Evolutionary conservation across 2,329 filamentous ascomycete genomes (phyloP).

Genomic region (Ceratocystis diversiconidia): DNA sequence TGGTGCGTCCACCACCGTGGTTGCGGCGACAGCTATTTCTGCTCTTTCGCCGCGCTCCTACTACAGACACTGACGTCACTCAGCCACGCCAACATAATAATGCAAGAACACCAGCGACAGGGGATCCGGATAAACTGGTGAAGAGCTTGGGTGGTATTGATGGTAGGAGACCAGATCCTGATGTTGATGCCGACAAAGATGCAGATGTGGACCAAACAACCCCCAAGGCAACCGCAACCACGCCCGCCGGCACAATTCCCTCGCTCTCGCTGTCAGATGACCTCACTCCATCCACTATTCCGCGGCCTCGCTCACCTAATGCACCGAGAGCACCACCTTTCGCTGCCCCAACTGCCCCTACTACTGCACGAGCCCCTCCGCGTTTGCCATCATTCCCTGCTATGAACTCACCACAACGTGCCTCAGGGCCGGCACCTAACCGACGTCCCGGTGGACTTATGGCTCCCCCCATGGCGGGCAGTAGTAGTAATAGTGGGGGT

Average conservation of each 20-base stretch:
- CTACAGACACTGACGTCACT: neutral
- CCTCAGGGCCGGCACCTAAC: conserved; percentile 26
- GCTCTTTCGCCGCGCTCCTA: conserved; percentile 8
- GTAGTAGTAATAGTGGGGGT: conserved; percentile 2
- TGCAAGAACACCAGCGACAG: too few relatives aligned
- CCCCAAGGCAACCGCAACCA: conserved; percentile 33
- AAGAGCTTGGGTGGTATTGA: too few relatives aligned
- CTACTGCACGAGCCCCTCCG: conserved; percentile 23
- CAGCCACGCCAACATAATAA: neutral
- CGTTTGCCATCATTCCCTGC: conserved; percentile 36
- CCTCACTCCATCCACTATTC: conserved; percentile 20
- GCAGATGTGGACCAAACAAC: conserved; percentile 33
- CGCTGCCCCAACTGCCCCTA: conserved; percentile 21
- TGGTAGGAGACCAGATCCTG: too few relatives aligned
- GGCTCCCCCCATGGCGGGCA: conserved; percentile 18
- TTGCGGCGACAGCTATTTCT: conserved; percentile 29
- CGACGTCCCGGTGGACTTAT: conserved; percentile 24
- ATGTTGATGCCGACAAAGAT: conserved; percentile 18
- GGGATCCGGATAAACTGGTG: too few relatives aligned
- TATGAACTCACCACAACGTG: conserved; percentile 38
- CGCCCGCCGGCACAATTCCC: conserved; percentile 27
- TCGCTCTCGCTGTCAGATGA: conserved; percentile 32
- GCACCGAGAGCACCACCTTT: conserved; percentile 8
- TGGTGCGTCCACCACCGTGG: conserved; percentile 39
- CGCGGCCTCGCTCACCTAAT: conserved; percentile 13